These are phyloP conservation scores for Ceratonia siliqua DNA, from an alignment of 306 rosid genomes.

Conservation along the genomic window DNA sequence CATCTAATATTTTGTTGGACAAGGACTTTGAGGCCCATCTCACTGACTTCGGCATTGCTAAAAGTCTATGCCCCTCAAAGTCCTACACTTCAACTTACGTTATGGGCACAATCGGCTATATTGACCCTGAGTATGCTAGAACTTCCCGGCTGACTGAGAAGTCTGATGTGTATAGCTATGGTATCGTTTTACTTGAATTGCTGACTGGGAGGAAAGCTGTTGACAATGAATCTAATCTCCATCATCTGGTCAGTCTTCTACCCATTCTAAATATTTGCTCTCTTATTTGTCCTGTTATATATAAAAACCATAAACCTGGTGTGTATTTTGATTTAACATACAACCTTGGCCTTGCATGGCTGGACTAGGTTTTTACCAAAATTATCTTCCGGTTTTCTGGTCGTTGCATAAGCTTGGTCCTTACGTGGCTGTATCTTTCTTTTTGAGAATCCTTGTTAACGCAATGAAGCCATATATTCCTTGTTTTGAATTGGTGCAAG, in stretches of 20 bases:
- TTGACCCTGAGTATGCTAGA: conserved; percentile 87
- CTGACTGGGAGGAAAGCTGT: conserved; percentile 85
- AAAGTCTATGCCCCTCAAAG: conserved; percentile 65
- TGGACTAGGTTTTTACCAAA: not conserved
- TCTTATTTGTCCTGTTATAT: not conserved
- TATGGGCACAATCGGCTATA: conserved; percentile 90
- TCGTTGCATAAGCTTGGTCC: not conserved
- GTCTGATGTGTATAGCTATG: conserved; percentile 83
- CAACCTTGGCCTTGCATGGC: not conserved
- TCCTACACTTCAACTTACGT: conserved; percentile 71
- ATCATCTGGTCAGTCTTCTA: conserved; percentile 56
- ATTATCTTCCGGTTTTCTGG: not conserved
- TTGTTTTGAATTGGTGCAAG: not conserved
- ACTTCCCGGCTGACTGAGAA: conserved; percentile 85
- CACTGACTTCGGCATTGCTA: conserved; percentile 85
- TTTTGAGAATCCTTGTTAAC: not conserved
- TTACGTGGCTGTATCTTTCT: too few relatives aligned
- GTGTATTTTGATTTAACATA: not conserved
- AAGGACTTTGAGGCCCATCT: conserved; percentile 79
- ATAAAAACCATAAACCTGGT: not conserved
- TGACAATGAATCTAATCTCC: conserved; percentile 81
- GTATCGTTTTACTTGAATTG: conserved; percentile 77
- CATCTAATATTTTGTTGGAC: conserved; percentile 76
- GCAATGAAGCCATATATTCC: not conserved
- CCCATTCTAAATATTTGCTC: not conserved